These are phyloP conservation scores for Mycothermus thermophilus DNA, from an alignment of 495 filamentous ascomycete species.

Conservation along the genomic window DNA sequence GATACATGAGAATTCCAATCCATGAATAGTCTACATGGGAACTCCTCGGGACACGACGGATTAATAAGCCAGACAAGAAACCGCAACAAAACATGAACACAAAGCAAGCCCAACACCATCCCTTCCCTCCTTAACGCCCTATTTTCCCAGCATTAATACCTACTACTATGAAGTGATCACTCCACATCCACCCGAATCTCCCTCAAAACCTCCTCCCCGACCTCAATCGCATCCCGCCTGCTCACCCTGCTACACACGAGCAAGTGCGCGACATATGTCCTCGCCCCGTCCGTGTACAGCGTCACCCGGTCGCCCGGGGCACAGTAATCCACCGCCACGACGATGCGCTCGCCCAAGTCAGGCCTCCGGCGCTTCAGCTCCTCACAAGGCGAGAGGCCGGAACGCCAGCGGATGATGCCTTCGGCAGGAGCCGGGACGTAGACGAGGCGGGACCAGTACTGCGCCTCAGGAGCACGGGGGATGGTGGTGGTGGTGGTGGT, in stretches of 20 bases:
- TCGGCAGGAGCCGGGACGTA: conserved; percentile 16
- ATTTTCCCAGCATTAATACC: too few species aligned
- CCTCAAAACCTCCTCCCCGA: conserved; percentile 13
- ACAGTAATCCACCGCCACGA: conserved; percentile 13
- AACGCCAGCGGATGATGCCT: conserved; percentile 7
- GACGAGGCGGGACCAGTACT: conserved; percentile 19
- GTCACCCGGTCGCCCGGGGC: conserved; percentile 9
- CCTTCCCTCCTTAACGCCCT: too few species aligned
- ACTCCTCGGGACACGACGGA: too few species aligned
- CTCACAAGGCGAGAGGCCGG: conserved; percentile 12
- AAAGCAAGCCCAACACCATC: too few species aligned
- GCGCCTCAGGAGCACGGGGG: conserved; percentile 3
- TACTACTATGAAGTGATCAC: not conserved
- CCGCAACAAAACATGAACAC: too few species aligned
- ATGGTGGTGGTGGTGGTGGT: too few species aligned
- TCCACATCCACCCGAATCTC: conserved; percentile 8
- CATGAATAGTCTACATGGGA: too few species aligned
- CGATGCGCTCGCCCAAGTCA: conserved; percentile 12
- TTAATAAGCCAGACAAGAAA: too few species aligned
- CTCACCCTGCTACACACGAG: conserved; percentile 12
- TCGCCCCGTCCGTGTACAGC: conserved; percentile 14
- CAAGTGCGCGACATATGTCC: conserved; percentile 17
- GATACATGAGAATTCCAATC: too few species aligned
- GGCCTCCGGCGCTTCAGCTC: conserved; percentile 13
- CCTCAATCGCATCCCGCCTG: conserved; percentile 9